Evolutionary conservation across 2,329 filamentous ascomycete species (phyloP).

Genomic region (Alternaria hordeiaustralica): DNA sequence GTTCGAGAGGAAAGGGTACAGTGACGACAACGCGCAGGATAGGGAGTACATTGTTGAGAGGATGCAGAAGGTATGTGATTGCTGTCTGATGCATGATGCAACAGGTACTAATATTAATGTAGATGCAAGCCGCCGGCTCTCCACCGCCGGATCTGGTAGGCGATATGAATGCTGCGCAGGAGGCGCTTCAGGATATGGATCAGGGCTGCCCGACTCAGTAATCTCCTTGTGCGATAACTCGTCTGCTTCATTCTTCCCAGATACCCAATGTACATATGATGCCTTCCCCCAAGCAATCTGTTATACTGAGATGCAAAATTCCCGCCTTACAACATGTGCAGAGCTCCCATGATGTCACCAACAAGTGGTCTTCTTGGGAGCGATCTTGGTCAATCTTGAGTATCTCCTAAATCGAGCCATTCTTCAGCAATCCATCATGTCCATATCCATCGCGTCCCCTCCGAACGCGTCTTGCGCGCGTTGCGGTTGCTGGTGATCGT

Average conservation of each 20-base stretch:
- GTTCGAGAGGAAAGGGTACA: slow-evolving; percentile 83
- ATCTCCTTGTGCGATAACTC: slow-evolving; percentile 16
- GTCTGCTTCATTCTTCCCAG: slow-evolving; percentile 16
- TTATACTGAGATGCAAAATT: background rate
- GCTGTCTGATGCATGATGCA: background rate
- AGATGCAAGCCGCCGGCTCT: slow-evolving; percentile 97
- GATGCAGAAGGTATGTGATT: slow-evolving; percentile 83
- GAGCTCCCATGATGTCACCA: background rate
- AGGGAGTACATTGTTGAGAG: slow-evolving; percentile 93
- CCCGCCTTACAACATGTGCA: background rate
- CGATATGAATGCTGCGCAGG: slow-evolving; percentile 83
- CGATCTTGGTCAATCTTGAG: background rate
- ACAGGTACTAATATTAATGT: background rate
- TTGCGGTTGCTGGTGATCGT: slow-evolving; percentile 48
- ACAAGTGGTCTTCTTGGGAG: background rate
- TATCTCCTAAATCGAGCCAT: background rate
- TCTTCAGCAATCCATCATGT: slow-evolving; percentile 33
- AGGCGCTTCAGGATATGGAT: slow-evolving; percentile 64
- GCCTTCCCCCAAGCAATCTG: background rate
- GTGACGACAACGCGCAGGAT: slow-evolving; percentile 80
- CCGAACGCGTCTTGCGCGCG: slow-evolving; percentile 3
- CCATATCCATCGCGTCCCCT: slow-evolving; percentile 49
- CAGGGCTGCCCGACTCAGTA: slow-evolving; percentile 69
- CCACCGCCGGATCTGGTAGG: slow-evolving; percentile 91
- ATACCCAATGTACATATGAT: slow-evolving; percentile 31